These are phyloP conservation scores for Neofusicoccum sp. DNA, from an alignment of 2,329 filamentous ascomycete species.

Conservation along the genomic window DNA sequence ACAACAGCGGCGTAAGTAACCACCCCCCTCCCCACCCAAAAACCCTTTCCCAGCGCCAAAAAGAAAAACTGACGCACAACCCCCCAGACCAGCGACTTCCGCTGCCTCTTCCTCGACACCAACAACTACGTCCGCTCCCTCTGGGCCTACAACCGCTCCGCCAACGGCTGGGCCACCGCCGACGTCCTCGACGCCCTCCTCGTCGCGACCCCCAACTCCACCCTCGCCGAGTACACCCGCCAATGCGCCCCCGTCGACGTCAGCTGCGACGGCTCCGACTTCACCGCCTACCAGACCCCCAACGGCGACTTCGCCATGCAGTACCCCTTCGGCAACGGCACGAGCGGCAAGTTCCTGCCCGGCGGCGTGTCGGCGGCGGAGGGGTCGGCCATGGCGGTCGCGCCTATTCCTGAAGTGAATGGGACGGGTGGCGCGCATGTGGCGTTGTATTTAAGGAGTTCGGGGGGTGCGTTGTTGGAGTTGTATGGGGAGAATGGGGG, in stretches of 20 bases:
- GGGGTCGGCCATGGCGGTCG: too few relatives aligned
- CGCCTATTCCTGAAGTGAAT: too few relatives aligned
- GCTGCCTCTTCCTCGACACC: not conserved
- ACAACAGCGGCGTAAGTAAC: too few relatives aligned
- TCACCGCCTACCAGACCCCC: not conserved
- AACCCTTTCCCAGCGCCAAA: too few relatives aligned
- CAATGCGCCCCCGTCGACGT: not conserved
- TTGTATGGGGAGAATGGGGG: too few relatives aligned
- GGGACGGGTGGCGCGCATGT: too few relatives aligned
- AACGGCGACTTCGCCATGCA: too few relatives aligned
- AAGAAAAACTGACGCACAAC: too few relatives aligned
- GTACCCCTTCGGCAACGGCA: not conserved
- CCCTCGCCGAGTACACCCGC: not conserved
- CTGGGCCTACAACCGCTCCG: not conserved
- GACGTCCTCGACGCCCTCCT: not conserved
- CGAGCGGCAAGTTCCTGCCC: not conserved
- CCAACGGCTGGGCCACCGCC: not conserved
- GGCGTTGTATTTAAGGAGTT: too few relatives aligned
- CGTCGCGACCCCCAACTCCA: not conserved
- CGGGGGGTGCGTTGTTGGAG: too few relatives aligned
- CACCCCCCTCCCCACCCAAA: too few relatives aligned
- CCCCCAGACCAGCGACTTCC: not conserved
- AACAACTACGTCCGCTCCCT: not conserved
- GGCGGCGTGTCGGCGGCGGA: too few relatives aligned
- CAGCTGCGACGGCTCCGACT: not conserved